Evolutionary conservation across 768 basidiomycete species (phyloP), one percentile per base, ranked within the genome.

Genomic region (Lactarius akahatsu): DNA sequence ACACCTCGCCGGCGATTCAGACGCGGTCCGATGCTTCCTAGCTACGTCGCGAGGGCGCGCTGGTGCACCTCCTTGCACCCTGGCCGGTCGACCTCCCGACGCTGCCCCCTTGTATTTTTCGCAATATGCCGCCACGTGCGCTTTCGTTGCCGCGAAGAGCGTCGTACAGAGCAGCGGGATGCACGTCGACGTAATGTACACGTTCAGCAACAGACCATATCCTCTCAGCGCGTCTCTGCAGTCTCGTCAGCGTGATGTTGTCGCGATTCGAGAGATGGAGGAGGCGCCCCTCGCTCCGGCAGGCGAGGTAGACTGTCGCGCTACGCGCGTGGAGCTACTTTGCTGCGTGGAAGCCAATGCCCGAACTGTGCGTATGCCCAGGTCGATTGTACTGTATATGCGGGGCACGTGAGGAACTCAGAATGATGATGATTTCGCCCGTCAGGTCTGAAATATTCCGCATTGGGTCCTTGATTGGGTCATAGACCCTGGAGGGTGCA

Each of bases 121-220:
- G 30, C 23, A 56, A 13, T 41, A 43, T 13, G 34, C 63, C 3
- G 28, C 16, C 18, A 64, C 43, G 4, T 28, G 7, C 15, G 40
- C 20, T 32, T 56, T 58, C 28, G 43, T 30, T 30, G 63, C 57
- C n/a, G 57, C 55, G 56, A 58, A 64, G 26, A 64, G 63, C 34
- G 63, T 45, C 9, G 63, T 63, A 34, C 40, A 47, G 13, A 7
- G 30, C 41, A 38, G 56, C 16, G 63, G 23, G 55, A 64, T 58
- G 11, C 54, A 20, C 28, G 41, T 47, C 56, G 57, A 10, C 40
- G 56, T 23, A 40, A 57, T 32, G 23, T 13, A 50, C n/a, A 45
- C 6, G 6, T 57, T 64, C 56, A 58, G 41, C 63, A 41, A 64
- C 3, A 56, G 56, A n/a, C 61, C 41, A 26, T 62, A 56, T 34